Base-by-base conservation (phyloP, 2,329 filamentous ascomycete genomes). In the Neonectria punicea region DNA sequence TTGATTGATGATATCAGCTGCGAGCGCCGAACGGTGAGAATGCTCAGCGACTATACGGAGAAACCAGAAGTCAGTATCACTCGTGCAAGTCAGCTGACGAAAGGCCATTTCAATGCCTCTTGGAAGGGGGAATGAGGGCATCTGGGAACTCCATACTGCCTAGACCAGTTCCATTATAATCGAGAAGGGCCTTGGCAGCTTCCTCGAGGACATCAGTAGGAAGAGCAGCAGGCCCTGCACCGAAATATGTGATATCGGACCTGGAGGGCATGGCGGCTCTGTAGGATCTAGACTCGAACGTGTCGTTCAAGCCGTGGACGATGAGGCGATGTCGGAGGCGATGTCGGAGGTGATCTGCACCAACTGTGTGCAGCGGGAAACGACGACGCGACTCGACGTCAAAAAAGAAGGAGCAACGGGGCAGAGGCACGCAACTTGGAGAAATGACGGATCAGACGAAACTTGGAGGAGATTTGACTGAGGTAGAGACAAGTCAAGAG, bases 191-290 rank as follows among this genome's bases (percentile, higher is more conserved):
- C 76, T 89, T 79, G 2, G 93, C 89, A 56, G 93, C 94, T 47
- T 84, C 85, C 78, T 96, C 89, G 56, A 98, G 87, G 22, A 98
- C 92, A 4, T 88, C 81, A 14, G 93, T 97, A 28, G 94, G 94
- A 18, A 98, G 86, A 32, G 89, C 84, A 18, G 94, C 94, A 51
- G 95, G 94, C 68, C 95, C 94, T 58, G 95, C 94, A 67, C 94
- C 94, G 73, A 97, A 97, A 82, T 97, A 96, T 71, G 90, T 87
- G 77, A 96, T 88, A 69, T 95, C 90, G 72, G 89, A 85, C 79
- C 93, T 86, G 69, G 87, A 83, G 74, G 91, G 90, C 92, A 95
- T 93, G 32, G 28, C 28, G 28, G 6, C 28, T 25, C 22, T 25
- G 22, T 4, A 25, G 22, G 22, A 25, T 25, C 22, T 25, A 25